These are phyloP conservation scores for Mycena kentingensis DNA, from an alignment of 768 basidiomycete species.

Conservation along the genomic window DNA sequence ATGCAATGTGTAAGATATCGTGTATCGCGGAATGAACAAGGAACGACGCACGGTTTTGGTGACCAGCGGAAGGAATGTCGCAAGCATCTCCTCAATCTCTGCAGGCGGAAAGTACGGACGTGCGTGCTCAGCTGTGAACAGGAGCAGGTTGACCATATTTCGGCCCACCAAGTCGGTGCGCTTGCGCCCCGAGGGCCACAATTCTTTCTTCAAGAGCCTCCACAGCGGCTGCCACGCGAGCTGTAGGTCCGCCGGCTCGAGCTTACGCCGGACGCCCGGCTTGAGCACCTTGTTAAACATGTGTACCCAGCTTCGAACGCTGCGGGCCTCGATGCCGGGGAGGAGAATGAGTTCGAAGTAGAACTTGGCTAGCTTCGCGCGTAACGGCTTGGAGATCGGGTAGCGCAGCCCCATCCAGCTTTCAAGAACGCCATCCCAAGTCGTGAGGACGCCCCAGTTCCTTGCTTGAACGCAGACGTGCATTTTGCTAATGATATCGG, in stretches of 20 bases:
- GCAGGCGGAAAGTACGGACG: conserved; percentile 66
- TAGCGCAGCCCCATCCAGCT: conserved; percentile 86
- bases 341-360: conserved; percentile 80
- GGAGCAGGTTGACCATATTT: conserved; percentile 68
- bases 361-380: conserved; percentile 70
- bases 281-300: conserved; percentile 77
- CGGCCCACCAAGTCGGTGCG: conserved; percentile 65
- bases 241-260: conserved; percentile 66
- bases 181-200: conserved; percentile 62
- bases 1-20: conserved; percentile 8
- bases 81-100: conserved; percentile 72
- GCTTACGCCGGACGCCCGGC: conserved; percentile 62
- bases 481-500: conserved; percentile 69
- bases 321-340: conserved; percentile 73
- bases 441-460: conserved; percentile 73
- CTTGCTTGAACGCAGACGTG: conserved; percentile 69
- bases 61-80: conserved; percentile 67
- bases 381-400: conserved; percentile 67
- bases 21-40: neutral
- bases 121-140: conserved; percentile 74
- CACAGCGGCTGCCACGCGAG: conserved; percentile 80
- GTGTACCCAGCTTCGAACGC: conserved; percentile 75
- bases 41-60: conserved; percentile 63
- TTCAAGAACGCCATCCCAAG: conserved; percentile 81
- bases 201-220: conserved; percentile 68